These are phyloP conservation scores for Diplodia intermedia DNA, from an alignment of 2,329 filamentous ascomycete genomes.

Conservation along the genomic window DNA sequence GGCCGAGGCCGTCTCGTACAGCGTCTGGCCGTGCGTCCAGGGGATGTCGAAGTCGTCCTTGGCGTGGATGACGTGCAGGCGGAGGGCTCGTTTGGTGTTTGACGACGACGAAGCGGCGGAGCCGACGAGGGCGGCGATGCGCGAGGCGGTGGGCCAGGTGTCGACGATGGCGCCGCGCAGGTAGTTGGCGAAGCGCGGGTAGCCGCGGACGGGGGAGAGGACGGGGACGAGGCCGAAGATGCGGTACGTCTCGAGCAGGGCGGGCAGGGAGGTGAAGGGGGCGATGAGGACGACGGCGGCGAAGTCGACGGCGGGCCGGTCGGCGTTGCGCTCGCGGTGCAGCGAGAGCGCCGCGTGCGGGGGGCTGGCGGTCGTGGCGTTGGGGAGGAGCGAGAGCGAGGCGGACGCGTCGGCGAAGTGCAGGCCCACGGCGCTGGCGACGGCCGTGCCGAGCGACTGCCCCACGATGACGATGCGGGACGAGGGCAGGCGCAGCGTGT, in stretches of 20 bases:
- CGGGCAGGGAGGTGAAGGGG: slow-evolving; percentile 76
- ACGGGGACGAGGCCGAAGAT: slow-evolving; percentile 80
- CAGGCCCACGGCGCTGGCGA: slow-evolving; percentile 76
- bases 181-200: slow-evolving; percentile 68
- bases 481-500: slow-evolving; percentile 60
- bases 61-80: slow-evolving; percentile 79
- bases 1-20: slow-evolving; percentile 36
- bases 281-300: slow-evolving; percentile 81
- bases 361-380: slow-evolving; percentile 32
- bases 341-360: neutral
- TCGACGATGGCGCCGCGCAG: slow-evolving; percentile 74
- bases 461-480: slow-evolving; percentile 65
- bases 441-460: slow-evolving; percentile 68
- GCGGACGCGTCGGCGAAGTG: slow-evolving; percentile 61
- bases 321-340: neutral
- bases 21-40: slow-evolving; percentile 65
- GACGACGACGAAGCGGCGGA: slow-evolving; percentile 36
- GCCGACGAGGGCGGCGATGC: slow-evolving; percentile 67
- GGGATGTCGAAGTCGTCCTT: slow-evolving; percentile 83
- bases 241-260: slow-evolving; percentile 77
- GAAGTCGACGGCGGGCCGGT: slow-evolving; percentile 60
- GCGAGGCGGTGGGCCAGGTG: slow-evolving; percentile 75
- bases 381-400: slow-evolving; percentile 33
- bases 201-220: slow-evolving; percentile 73
- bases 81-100: slow-evolving; percentile 48